Conservation (phyloP, 1,284 basidiomycete genomes). For the Fomitopsis schrenkii region DNA sequence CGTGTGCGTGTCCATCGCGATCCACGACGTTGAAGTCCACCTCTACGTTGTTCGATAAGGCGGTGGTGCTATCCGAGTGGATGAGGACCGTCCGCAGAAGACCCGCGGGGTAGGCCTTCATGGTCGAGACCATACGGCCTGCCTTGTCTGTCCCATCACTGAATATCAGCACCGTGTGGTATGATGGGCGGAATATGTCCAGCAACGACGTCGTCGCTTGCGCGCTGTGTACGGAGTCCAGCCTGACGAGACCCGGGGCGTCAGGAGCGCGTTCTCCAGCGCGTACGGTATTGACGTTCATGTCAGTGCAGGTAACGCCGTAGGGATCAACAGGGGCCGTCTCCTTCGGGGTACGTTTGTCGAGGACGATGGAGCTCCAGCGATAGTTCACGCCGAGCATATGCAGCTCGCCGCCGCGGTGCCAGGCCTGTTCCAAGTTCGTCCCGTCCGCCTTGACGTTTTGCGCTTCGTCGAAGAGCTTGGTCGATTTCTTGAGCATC, state of each 20-base stretch:
- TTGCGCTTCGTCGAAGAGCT: slow-evolving; percentile 4
- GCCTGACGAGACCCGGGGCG: slow-evolving; percentile 30
- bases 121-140: background rate
- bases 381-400: slow-evolving; percentile 45
- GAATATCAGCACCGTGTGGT: slow-evolving; percentile 21
- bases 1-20: slow-evolving; percentile 12
- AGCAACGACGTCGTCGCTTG: slow-evolving; percentile 8
- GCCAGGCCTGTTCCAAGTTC: slow-evolving; percentile 1
- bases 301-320: slow-evolving; percentile 11
- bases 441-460: background rate
- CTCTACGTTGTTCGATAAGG: background rate
- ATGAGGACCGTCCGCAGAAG: slow-evolving; percentile 8
- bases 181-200: slow-evolving; percentile 13
- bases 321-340: slow-evolving; percentile 17
- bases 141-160: background rate
- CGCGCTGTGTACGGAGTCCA: background rate
- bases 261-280: slow-evolving; percentile 46
- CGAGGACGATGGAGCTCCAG: slow-evolving; percentile 41
- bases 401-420: slow-evolving; percentile 21
- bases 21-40: slow-evolving; percentile 10
- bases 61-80: background rate
- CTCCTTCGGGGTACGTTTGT: slow-evolving; percentile 24
- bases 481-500: slow-evolving; percentile 21
- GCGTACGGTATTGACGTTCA: slow-evolving; percentile 23
- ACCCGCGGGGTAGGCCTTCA: slow-evolving; percentile 3